Percentiles rank a stretch among this genome's conserved stretches.
Evolutionary conservation across 2,329 filamentous ascomycete genomes (phyloP).

Genomic region (Pestalotiopsis sp.): DNA sequence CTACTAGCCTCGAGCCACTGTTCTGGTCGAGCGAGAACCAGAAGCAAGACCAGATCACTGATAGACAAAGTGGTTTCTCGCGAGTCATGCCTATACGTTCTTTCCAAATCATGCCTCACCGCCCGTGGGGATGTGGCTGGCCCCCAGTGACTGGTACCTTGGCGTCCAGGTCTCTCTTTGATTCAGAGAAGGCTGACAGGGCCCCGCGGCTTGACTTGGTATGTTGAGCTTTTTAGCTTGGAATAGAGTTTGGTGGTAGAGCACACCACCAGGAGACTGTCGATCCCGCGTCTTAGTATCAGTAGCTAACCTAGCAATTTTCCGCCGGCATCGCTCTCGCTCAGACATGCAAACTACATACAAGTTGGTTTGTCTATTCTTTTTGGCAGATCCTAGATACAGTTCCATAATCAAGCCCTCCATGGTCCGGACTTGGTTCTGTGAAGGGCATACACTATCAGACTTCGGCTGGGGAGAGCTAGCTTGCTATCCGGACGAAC

Average conservation of each 20-base stretch:
- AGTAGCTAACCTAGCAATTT: background rate
- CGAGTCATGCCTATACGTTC: background rate
- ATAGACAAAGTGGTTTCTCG: background rate
- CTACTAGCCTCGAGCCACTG: too few species aligned
- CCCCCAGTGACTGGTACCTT: background rate
- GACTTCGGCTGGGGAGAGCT: too few species aligned
- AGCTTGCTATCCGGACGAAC: too few species aligned
- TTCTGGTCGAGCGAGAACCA: background rate
- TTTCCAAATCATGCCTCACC: background rate
- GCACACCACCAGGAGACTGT: background rate
- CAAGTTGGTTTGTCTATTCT: background rate
- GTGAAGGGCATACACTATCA: too few species aligned
- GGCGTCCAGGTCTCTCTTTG: background rate
- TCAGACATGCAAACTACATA: background rate
- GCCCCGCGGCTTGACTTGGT: background rate
- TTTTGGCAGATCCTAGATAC: background rate
- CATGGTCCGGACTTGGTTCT: too few species aligned
- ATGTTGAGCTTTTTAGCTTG: background rate
- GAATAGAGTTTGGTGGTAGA: background rate
- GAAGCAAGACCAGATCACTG: background rate
- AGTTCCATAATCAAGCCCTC: too few species aligned
- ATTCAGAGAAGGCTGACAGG: background rate
- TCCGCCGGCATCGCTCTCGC: background rate
- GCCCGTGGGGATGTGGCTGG: background rate
- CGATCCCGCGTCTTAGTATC: background rate